Evolutionary conservation across 495 filamentous ascomycete genomes (phyloP).

Genomic region (Aspergillus egyptiacus): DNA sequence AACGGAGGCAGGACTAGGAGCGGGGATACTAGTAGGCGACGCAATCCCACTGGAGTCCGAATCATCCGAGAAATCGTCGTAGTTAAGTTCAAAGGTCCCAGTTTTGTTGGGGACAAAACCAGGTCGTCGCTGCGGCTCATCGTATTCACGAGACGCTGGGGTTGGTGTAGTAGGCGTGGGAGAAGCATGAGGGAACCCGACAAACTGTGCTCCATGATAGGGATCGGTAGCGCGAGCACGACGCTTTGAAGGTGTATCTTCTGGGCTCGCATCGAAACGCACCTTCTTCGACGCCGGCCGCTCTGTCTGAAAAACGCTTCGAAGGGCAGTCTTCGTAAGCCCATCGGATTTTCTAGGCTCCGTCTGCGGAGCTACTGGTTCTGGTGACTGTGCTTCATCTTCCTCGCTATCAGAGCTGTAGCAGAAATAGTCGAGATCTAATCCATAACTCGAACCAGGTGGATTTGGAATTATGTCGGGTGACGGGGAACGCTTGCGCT

Average conservation of each 20-base stretch:
- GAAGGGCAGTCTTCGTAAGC: constrained; percentile 12
- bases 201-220: constrained; percentile 20
- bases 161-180: constrained; percentile 15
- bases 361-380: neutral
- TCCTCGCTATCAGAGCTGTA: constrained; percentile 32
- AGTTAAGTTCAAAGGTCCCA: constrained; percentile 25
- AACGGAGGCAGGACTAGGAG: constrained; percentile 2
- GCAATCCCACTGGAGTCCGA: constrained; percentile 11
- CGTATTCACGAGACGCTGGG: constrained; percentile 2
- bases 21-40: constrained; percentile 10
- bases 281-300: constrained; percentile 23
- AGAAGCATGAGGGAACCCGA: constrained; percentile 13
- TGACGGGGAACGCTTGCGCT: constrained; percentile 38
- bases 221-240: constrained; percentile 25
- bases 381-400: constrained; percentile 17
- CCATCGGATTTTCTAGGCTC: constrained; percentile 6
- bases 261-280: constrained; percentile 27
- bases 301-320: constrained; percentile 19
- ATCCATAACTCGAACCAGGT: constrained; percentile 37
- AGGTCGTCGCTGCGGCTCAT: constrained; percentile 14
- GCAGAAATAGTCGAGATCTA: constrained; percentile 40
- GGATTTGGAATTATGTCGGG: constrained; percentile 45
- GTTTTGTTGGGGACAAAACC: constrained; percentile 25
- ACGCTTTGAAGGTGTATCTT: constrained; percentile 26
- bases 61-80: constrained; percentile 22